A percentile compares a stretch with the other conserved stretches of the same genome.
Evolutionary conservation across 2,329 filamentous ascomycete genomes (phyloP).

Genomic region (Sporothrix brunneoviolacea): DNA sequence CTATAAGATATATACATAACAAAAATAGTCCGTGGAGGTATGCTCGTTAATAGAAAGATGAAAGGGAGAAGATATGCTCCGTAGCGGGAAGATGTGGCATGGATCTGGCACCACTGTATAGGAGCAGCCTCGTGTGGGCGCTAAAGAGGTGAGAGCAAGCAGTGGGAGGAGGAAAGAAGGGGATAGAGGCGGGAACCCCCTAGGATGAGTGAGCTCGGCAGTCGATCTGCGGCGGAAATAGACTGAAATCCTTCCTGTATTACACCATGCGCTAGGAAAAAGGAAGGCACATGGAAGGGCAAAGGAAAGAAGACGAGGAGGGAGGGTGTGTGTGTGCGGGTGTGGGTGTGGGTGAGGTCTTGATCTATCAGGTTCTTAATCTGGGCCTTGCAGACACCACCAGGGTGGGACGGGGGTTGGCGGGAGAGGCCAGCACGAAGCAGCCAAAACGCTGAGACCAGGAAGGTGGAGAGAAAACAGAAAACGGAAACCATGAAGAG

Average conservation of each 20-base stretch:
- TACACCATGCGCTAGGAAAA: background rate
- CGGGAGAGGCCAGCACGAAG: background rate
- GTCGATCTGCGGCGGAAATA: background rate
- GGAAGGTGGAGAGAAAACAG: too few species aligned
- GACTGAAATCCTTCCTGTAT: conserved; percentile 1
- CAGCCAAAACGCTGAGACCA: too few species aligned
- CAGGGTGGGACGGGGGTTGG: background rate
- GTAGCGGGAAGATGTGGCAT: too few species aligned
- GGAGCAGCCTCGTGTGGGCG: background rate
- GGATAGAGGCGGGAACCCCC: background rate
- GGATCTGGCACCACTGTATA: background rate
- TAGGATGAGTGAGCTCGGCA: background rate
- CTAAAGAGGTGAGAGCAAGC: background rate
- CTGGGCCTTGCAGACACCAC: background rate
- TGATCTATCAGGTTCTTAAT: background rate
- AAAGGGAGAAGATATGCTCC: too few species aligned
- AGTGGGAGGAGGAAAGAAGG: background rate
- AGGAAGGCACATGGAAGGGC: background rate
- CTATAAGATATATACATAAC: background rate
- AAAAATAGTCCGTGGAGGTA: too few species aligned
- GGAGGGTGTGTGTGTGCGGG: background rate
- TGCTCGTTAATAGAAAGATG: too few species aligned
- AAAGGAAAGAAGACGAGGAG: background rate
- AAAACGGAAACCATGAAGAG: background rate
- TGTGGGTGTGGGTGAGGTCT: too few species aligned